Evolutionary conservation across 768 basidiomycete species (phyloP).

Genomic region (Suillus placidus): DNA sequence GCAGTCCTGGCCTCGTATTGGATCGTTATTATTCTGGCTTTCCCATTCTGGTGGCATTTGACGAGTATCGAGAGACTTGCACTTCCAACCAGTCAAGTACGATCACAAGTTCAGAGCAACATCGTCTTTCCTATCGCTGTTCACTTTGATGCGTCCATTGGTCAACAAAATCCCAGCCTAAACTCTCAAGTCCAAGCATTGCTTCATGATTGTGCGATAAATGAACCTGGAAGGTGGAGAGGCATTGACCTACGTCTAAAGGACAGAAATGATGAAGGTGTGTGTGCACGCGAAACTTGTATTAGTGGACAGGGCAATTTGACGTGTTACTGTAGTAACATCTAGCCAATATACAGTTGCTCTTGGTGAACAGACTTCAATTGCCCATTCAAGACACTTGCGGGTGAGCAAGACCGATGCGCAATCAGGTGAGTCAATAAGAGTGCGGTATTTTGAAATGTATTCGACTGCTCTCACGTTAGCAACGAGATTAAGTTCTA

Average conservation of each 20-base stretch:
- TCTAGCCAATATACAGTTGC: conserved; percentile 26
- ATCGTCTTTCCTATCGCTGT: conserved; percentile 48
- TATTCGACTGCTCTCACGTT: conserved; percentile 23
- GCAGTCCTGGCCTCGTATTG: conserved; percentile 78
- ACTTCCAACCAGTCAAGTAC: conserved; percentile 65
- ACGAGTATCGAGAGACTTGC: conserved; percentile 87
- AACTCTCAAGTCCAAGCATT: conserved; percentile 33
- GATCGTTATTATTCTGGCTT: conserved; percentile 68
- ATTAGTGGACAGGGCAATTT: conserved; percentile 13
- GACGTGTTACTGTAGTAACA: conserved; percentile 16
- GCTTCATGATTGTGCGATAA: conserved; percentile 21
- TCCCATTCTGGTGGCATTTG: conserved; percentile 93
- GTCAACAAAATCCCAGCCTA: conserved; percentile 8
- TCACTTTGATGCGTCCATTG: conserved; percentile 38
- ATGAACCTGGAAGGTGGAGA: conserved; percentile 40
- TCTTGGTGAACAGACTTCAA: conserved; percentile 27
- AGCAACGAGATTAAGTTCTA: conserved; percentile 41
- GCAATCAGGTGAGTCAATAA: conserved; percentile 27
- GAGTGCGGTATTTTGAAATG: conserved; percentile 15
- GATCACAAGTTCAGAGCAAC: conserved; percentile 47
- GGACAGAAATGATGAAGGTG: conserved; percentile 36
- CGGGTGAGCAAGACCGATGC: conserved; percentile 26
- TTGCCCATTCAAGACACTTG: conserved; percentile 25
- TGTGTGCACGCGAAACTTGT: conserved; percentile 20
- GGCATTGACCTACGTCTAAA: conserved; percentile 44